Base-by-base conservation (phyloP, 2,329 filamentous ascomycete genomes). In the Cladorrhinum sp. region DNA sequence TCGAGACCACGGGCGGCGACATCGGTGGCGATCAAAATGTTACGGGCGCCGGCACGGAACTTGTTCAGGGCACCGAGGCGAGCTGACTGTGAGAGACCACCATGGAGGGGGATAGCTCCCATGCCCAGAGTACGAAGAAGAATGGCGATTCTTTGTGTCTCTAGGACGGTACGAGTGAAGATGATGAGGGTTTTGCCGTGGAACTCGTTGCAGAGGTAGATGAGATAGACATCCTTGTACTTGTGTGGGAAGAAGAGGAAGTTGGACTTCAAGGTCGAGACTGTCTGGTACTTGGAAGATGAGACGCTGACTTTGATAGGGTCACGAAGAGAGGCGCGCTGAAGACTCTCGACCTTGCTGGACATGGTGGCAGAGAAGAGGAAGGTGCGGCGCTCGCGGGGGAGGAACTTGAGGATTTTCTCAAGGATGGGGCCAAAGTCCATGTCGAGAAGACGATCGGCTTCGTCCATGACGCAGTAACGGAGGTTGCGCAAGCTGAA, bases 311-410 rank as follows among this genome's bases (percentile, higher is more conserved):
- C 89, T 27, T 90, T 85, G 6, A 96, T 80, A 0, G 93, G 93
- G 68, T 96, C 92, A 50, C 86, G 87, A 58, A 99, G 81, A 63
- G 90, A 93, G 20, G 95, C 95, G 56, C 95, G 86, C 73, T 98
- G 95, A 51, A 99, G 79, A 56, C 88, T 92, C 75, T 98, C 95
- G 61, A 99, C 90, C 74, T 97, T 96, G 63, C 88, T 92, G 68
- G 87, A 92, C 83, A 98, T 93, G 12, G 95, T 99, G 1, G 95
- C 93, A 3, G 90, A 95, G 80, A 96, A 98, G 48, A 99, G 87
- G 71, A 89, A 95, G 0, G 95, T 98, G 45, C 87, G 84, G 41
- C 87, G 80, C 70, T 92, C 88, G 27, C 87, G 80, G 0, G 92
- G 93, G 3, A 97, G 79, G 24, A 96, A 91, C 75, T 95, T 93